Percentiles rank a stretch among this genome's conserved stretches.
Evolutionary conservation across 2,329 filamentous ascomycete genomes (phyloP).

Genomic region (Aspergillus melleus): DNA sequence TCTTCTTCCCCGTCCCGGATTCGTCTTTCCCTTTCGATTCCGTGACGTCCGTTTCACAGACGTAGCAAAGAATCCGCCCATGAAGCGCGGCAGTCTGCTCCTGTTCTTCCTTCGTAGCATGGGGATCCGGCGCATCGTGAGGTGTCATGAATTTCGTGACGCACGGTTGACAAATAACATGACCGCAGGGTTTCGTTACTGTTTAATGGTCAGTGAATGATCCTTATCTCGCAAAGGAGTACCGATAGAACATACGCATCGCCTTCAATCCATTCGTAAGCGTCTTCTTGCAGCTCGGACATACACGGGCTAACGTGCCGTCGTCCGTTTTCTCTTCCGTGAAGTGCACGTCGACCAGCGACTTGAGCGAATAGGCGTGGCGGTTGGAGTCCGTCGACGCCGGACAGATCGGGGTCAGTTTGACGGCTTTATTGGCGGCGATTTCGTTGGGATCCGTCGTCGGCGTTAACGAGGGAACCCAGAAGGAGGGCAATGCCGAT

Average conservation of each 20-base stretch:
- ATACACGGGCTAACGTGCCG: constrained; percentile 55
- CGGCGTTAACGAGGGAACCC: constrained; percentile 84
- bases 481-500: constrained; percentile 79
- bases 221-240: too few relatives aligned
- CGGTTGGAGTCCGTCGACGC: constrained; percentile 65
- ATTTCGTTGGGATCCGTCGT: constrained; percentile 58
- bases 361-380: constrained; percentile 76
- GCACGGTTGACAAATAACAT: constrained; percentile 85
- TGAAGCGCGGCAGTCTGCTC: constrained; percentile 33
- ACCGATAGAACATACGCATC: constrained; percentile 53
- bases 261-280: constrained; percentile 81
- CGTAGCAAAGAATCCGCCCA: constrained; percentile 69
- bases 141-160: constrained; percentile 78
- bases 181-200: constrained; percentile 83
- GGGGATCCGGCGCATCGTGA: constrained; percentile 56
- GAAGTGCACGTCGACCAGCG: constrained; percentile 74
- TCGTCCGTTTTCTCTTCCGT: constrained; percentile 65
- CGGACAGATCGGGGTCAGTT: constrained; percentile 73
- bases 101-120: constrained; percentile 55
- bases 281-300: constrained; percentile 81
- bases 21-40: constrained; percentile 7
- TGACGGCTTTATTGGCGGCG: constrained; percentile 60
- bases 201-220: constrained; percentile 10
- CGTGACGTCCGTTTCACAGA: constrained; percentile 79
- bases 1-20: constrained; percentile 31